Evolutionary conservation across 169 alveolate species (phyloP), one percentile per base, ranked within the genome.

Genomic region (Eimeria zaria): DNA sequence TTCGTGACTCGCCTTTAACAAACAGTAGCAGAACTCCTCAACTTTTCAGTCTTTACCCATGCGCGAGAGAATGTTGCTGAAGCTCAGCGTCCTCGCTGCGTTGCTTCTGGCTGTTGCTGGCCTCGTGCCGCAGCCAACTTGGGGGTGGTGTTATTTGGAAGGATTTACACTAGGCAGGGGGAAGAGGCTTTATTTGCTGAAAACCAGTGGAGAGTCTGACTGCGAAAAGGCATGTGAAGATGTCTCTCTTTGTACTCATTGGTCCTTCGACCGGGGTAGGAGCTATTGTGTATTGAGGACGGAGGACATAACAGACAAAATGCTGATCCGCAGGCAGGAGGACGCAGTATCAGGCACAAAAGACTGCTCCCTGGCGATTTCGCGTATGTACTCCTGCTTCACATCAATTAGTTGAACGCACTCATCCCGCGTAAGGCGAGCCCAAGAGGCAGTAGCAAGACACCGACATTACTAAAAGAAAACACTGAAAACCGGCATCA

Each of bases 111-210:
- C 44, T 8, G 83, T 67, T 8, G 30, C 81, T 36, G 1, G 58
- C 93, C 81, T 87, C 9, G 22, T 27, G 41, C 81, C 81, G 27
- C 51, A 41, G 81, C 58, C 41, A 24, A 24, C 83, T 22, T 11
- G 60, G 64, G 80, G 62, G n/a, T 87, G 81, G 93, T 87, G 93
- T 11, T 51, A 87, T 48, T 44, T 87, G 60, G 83, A 55, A 39
- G 93, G 93, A 16, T 87, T 87, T 44, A 20, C 93, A 22, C 67
- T 87, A 20, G 93, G 93, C 83, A 87, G 64, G 71, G 93, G 93
- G 33, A 60, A 41, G 80, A 58, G 71, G 51, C 53, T 87, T 27
- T 87, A 87, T 87, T 48, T 62, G 41, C 48, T 87, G 53, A 87
- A 87, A 62, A 27, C 81, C 33, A n/a, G 41, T 11, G 20, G 46